Evolutionary conservation across 768 basidiomycete species (phyloP).

Genomic region (Lyophyllum atratum): DNA sequence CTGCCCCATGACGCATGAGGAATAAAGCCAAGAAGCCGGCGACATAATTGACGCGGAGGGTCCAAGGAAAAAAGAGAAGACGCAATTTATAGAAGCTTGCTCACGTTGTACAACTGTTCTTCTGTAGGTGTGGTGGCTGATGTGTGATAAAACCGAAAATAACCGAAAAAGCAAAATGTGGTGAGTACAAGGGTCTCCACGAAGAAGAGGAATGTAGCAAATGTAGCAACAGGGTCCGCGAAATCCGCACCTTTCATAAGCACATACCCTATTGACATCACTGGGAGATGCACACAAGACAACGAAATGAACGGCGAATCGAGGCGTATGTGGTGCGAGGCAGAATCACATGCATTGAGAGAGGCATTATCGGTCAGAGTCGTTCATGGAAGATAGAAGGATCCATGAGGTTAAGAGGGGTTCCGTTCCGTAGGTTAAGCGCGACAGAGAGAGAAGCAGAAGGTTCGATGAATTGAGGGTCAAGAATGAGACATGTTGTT

Average conservation of each 20-base stretch:
- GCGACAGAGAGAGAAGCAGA: background rate
- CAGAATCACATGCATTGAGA: conserved; percentile 9
- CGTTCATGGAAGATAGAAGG: background rate
- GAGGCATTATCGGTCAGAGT: background rate
- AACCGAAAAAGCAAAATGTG: conserved; percentile 12
- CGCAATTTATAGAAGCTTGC: conserved; percentile 20
- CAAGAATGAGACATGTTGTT: background rate
- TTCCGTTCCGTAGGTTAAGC: conserved; percentile 2
- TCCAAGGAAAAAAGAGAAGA: conserved; percentile 9
- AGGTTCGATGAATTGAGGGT: conserved; percentile 2
- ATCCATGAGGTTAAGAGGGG: conserved; percentile 1
- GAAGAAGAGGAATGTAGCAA: too few species aligned
- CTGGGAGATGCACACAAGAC: conserved; percentile 29
- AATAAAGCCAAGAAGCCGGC: background rate
- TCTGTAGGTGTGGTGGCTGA: conserved; percentile 54
- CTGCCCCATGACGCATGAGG: background rate
- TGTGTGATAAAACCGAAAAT: conserved; percentile 12
- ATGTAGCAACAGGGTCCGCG: conserved; percentile 12
- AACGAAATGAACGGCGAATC: conserved; percentile 9
- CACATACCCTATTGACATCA: conserved; percentile 56
- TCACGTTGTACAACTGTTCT: conserved; percentile 56
- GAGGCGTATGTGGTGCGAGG: background rate
- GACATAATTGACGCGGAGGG: conserved; percentile 8
- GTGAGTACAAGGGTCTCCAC: conserved; percentile 9
- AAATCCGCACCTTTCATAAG: conserved; percentile 58